Conservation (phyloP, 495 filamentous ascomycete genomes). For the Daldinia grandis region DNA sequence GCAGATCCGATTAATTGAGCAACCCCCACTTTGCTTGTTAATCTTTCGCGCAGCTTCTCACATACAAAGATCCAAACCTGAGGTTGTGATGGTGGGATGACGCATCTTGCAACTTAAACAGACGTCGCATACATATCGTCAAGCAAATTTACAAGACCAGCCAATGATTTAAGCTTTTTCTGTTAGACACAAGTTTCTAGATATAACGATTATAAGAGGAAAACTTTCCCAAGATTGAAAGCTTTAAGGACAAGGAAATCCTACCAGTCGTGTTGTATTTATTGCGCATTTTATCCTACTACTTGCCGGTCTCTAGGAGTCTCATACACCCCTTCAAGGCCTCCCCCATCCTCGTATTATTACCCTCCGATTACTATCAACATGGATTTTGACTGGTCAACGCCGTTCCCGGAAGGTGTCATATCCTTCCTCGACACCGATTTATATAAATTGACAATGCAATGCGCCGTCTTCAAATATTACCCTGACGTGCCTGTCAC, state of each 20-base stretch:
- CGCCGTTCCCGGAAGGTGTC: conserved; percentile 72
- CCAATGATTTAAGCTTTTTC: conserved; percentile 42
- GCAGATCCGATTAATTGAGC: conserved; percentile 21
- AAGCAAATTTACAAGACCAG: conserved; percentile 20
- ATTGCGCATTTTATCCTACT: not conserved
- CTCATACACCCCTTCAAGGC: not conserved
- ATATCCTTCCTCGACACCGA: conserved; percentile 95
- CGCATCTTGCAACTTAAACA: conserved; percentile 30
- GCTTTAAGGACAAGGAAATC: not conserved
- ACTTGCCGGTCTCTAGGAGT: not conserved
- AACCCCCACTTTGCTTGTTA: conserved; percentile 1
- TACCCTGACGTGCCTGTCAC: conserved; percentile 86
- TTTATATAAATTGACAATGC: conserved; percentile 99
- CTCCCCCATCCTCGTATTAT: not conserved
- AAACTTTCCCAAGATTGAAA: not conserved
- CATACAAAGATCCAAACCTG: not conserved
- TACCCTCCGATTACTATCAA: not conserved
- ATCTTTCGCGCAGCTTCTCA: not conserved
- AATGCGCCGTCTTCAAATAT: conserved; percentile 91
- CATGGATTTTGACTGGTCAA: conserved; percentile 66
- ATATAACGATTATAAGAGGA: not conserved
- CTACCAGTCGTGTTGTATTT: not conserved
- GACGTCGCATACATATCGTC: conserved; percentile 20
- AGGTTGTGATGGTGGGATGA: conserved; percentile 32
- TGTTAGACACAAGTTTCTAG: not conserved